Conservation (phyloP, 345 rosid genomes). For the Eucalyptus regnans region DNA sequence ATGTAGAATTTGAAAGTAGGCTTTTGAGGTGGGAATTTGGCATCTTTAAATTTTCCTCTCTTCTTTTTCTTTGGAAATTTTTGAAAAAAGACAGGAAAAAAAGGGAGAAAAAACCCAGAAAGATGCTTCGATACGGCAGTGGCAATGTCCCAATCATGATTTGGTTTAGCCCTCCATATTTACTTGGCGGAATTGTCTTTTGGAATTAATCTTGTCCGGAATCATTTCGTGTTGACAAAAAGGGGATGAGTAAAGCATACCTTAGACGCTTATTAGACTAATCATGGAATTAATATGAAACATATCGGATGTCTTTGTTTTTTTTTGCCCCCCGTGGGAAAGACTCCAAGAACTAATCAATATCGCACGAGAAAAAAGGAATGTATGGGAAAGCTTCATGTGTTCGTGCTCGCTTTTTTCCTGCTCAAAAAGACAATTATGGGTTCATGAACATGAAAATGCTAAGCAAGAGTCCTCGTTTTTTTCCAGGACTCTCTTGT, state of each 20-base stretch:
- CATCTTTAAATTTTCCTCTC: conserved; percentile 5
- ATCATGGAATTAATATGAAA: neutral
- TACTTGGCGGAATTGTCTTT: neutral
- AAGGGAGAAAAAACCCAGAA: neutral
- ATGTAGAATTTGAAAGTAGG: neutral
- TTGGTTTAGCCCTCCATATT: neutral
- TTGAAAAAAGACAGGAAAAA: neutral
- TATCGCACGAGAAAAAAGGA: neutral
- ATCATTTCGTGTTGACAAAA: neutral
- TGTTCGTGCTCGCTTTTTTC: neutral
- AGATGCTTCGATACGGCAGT: neutral
- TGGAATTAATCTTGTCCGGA: no score
- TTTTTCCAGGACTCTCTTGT: neutral
- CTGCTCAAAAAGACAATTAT: neutral
- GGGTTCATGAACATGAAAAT: neutral
- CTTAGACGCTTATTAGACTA: neutral
- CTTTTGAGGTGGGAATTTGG: conserved; percentile 30
- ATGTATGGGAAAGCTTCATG: neutral
- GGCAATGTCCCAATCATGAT: neutral
- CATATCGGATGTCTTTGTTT: neutral
- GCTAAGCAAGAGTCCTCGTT: neutral
- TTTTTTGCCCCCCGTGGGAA: neutral
- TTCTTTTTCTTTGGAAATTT: neutral
- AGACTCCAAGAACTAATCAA: neutral
- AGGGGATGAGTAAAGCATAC: neutral